Percentiles rank a stretch among this genome's conserved stretches.
Evolutionary conservation across 2,329 filamentous ascomycete genomes (phyloP).

Genomic region (Fusarium irregulare): DNA sequence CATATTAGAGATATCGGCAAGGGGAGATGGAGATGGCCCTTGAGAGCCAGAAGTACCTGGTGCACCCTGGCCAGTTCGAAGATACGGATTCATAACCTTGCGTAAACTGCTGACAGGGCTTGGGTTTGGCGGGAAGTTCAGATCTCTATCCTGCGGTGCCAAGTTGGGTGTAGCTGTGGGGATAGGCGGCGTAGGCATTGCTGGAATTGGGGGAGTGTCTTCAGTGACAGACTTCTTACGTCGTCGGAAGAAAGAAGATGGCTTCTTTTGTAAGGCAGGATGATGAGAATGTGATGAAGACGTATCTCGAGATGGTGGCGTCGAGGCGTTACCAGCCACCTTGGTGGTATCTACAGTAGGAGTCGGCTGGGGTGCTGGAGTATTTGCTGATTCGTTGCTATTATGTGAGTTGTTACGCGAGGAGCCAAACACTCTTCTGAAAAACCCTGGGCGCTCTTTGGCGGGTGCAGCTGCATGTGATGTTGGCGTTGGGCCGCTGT

Average conservation of each 20-base stretch:
- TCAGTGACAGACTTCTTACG: conserved; percentile 91
- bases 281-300: conserved; percentile 59
- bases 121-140: conserved; percentile 53
- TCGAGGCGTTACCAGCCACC: conserved; percentile 61
- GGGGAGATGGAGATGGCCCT: conserved; percentile 44
- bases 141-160: conserved; percentile 47
- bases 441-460: conserved; percentile 87
- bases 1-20: conserved; percentile 44
- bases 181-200: conserved; percentile 57
- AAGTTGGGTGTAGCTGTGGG: conserved; percentile 53
- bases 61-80: conserved; percentile 56
- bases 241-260: conserved; percentile 92
- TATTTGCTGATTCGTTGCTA: conserved; percentile 40
- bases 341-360: conserved; percentile 48
- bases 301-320: conserved; percentile 63
- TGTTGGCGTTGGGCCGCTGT: conserved; percentile 63
- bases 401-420: conserved; percentile 63
- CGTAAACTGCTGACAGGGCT: conserved; percentile 84
- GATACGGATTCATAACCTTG: conserved; percentile 87
- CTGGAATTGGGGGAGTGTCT: conserved; percentile 69
- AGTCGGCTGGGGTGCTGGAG: conserved; percentile 37
- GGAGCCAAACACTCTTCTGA: conserved; percentile 87
- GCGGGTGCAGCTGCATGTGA: conserved; percentile 57
- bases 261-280: conserved; percentile 82
- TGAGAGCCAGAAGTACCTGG: conserved; percentile 44